These are phyloP conservation scores for Vicia faba DNA, from an alignment of 306 rosid genomes.

Conservation along the genomic window DNA sequence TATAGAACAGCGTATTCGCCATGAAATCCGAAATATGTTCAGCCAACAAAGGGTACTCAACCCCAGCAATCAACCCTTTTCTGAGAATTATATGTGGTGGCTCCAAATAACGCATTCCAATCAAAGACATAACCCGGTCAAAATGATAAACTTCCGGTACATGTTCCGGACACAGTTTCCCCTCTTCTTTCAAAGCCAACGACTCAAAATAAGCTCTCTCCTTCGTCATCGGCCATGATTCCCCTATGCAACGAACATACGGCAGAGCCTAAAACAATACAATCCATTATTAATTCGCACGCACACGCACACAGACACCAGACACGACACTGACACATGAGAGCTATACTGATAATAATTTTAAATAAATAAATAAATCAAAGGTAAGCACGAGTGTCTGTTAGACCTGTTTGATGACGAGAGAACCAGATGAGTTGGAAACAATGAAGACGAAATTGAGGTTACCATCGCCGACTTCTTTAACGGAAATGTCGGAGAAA, in stretches of 20 bases:
- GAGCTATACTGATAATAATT: too few species aligned
- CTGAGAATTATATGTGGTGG: slow-evolving; percentile 90
- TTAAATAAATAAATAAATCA: too few species aligned
- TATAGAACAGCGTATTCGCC: slow-evolving; percentile 77
- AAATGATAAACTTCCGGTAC: slow-evolving; percentile 86
- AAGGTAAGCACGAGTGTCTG: too few species aligned
- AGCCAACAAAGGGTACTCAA: slow-evolving; percentile 74
- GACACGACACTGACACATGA: too few species aligned
- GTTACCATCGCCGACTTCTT: slow-evolving; percentile 97
- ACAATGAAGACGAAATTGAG: slow-evolving; percentile 78
- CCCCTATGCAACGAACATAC: slow-evolving; percentile 83
- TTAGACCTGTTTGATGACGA: slow-evolving; percentile 79
- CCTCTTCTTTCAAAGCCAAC: slow-evolving; percentile 49
- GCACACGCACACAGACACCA: too few species aligned
- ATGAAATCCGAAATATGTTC: slow-evolving; percentile 74
- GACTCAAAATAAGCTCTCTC: slow-evolving; percentile 93
- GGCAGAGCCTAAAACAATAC: slow-evolving; percentile 70
- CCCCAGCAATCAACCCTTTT: slow-evolving; percentile 85
- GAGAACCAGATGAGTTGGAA: slow-evolving; percentile 60
- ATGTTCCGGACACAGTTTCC: slow-evolving; percentile 59
- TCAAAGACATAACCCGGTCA: slow-evolving; percentile 79
- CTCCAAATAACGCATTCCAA: slow-evolving; percentile 88
- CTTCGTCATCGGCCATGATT: slow-evolving; percentile 94
- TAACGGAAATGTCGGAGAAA: slow-evolving; percentile 52
- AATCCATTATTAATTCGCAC: neutral